phyloP scores from a whole-genome alignment of 352 stramenopile genomes.

The Globisporangium yorkense region DNA sequence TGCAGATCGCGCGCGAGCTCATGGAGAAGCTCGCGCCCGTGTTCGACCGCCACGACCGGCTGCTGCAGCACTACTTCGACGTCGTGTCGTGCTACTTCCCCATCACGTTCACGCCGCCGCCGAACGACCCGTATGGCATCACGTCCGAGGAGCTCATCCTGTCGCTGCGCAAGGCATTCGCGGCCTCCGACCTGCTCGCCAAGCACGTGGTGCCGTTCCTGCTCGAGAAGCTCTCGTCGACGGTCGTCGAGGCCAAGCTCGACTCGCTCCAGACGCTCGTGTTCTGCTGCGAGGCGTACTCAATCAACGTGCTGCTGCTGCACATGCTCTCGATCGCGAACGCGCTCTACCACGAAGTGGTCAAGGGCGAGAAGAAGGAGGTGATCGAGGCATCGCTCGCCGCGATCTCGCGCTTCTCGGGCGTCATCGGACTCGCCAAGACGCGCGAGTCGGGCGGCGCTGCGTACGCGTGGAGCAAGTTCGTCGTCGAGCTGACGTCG shows the following conservation, averaged over 20 bases:
- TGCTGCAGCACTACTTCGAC: constrained; percentile 85
- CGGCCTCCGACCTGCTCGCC: constrained; percentile 68
- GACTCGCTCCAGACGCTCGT: constrained; percentile 81
- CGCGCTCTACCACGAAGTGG: constrained; percentile 75
- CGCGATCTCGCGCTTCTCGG: constrained; percentile 60
- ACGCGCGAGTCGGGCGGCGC: constrained; percentile 44
- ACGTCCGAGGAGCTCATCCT: constrained; percentile 80
- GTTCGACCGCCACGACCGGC: constrained; percentile 57
- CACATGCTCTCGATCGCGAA: constrained; percentile 60
- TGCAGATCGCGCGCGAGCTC: constrained; percentile 62
- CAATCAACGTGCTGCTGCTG: constrained; percentile 71
- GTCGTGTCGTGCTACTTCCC: constrained; percentile 90
- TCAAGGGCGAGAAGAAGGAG: constrained; percentile 81
- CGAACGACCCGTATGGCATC: constrained; percentile 89
- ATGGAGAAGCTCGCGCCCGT: constrained; percentile 48
- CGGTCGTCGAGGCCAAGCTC: constrained; percentile 71
- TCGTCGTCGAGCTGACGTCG: constrained; percentile 72
- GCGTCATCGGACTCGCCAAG: constrained; percentile 58
- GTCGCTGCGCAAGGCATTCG: constrained; percentile 76
- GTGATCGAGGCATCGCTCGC: constrained; percentile 58
- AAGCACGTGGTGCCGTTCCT: constrained; percentile 82
- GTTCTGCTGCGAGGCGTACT: constrained; percentile 76
- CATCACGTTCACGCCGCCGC: constrained; percentile 88
- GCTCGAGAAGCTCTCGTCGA: constrained; percentile 81
- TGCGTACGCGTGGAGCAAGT: constrained; percentile 79